Conservation (phyloP, 148 eudicot species). For the Diospyros lotus region DNA sequence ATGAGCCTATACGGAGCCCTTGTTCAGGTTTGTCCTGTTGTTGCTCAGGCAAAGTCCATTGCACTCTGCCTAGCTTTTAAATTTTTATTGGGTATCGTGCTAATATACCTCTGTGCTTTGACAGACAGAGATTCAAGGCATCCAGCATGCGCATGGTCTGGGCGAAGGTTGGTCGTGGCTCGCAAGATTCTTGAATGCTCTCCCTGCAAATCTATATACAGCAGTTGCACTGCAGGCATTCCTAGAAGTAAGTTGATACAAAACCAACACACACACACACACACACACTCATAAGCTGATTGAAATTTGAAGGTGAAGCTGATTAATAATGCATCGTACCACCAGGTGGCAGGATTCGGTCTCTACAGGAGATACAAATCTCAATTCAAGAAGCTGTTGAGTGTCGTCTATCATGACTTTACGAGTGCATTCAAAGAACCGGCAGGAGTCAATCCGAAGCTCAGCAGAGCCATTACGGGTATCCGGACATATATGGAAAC, state of each 20-base stretch:
- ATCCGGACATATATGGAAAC: conserved; percentile 56
- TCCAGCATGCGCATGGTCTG: conserved; percentile 57
- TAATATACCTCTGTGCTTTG: conserved; percentile 9
- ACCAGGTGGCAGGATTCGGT: conserved; percentile 85
- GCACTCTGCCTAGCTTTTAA: background rate
- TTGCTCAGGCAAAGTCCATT: background rate
- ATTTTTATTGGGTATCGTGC: background rate
- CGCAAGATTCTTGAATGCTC: conserved; percentile 70
- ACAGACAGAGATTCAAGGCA: conserved; percentile 67
- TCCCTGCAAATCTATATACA: conserved; percentile 72
- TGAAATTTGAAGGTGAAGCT: background rate
- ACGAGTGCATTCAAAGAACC: conserved; percentile 34
- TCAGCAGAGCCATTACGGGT: conserved; percentile 28
- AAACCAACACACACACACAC: too few species aligned
- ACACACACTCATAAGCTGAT: background rate
- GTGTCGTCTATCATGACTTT: conserved; percentile 46
- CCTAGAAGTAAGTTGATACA: conserved; percentile 52
- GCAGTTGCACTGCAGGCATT: conserved; percentile 74
- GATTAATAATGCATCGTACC: background rate
- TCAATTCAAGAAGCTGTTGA: conserved; percentile 68
- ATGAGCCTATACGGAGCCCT: conserved; percentile 90
- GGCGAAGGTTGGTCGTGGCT: conserved; percentile 95
- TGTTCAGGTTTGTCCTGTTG: conserved; percentile 59
- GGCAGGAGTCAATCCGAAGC: conserved; percentile 24
- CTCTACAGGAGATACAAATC: conserved; percentile 56